These are phyloP conservation scores for Hypoxylon sp. DNA, from an alignment of 2,329 filamentous ascomycete species.

Conservation along the genomic window DNA sequence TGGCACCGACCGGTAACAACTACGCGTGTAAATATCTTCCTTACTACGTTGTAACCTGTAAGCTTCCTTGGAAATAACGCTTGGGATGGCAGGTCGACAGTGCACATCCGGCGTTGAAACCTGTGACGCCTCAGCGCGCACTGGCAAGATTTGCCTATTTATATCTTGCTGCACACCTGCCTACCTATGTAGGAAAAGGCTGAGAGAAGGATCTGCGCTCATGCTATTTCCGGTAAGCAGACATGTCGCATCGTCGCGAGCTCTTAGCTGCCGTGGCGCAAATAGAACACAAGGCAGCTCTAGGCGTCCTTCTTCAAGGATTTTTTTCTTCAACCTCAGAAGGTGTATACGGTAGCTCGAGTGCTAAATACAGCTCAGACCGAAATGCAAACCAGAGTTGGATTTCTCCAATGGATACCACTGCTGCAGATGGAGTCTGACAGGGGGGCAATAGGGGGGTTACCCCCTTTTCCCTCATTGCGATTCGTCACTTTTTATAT, in stretches of 20 bases:
- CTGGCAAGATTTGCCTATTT: constrained; percentile 38
- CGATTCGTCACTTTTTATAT: constrained; percentile 34
- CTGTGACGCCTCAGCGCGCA: constrained; percentile 32
- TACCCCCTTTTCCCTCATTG: constrained; percentile 17
- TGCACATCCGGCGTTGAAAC: constrained; percentile 38
- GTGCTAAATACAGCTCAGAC: constrained; percentile 40
- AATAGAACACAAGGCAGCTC: constrained; percentile 29
- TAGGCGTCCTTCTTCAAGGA: constrained; percentile 24
- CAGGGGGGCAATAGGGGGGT: constrained; percentile 26
- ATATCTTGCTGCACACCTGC: constrained; percentile 38
- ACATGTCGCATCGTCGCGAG: constrained; percentile 27
- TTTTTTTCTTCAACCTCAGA: constrained; percentile 16
- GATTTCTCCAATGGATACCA: constrained; percentile 32
- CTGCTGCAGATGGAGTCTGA: constrained; percentile 28
- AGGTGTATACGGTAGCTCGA: constrained; percentile 14
- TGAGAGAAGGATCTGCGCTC: constrained; percentile 35
- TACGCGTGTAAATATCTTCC: constrained; percentile 24
- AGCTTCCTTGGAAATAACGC: constrained; percentile 12
- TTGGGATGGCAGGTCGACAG: constrained; percentile 36
- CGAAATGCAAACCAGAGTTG: constrained; percentile 27
- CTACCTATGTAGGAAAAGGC: constrained; percentile 37
- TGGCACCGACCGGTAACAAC: constrained; percentile 27
- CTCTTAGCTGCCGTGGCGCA: constrained; percentile 32
- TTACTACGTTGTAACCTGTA: constrained; percentile 37
- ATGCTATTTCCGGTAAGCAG: constrained; percentile 40